Conservation (phyloP, 805 yeast species). For the Zygosaccharomyces bisporus region DNA sequence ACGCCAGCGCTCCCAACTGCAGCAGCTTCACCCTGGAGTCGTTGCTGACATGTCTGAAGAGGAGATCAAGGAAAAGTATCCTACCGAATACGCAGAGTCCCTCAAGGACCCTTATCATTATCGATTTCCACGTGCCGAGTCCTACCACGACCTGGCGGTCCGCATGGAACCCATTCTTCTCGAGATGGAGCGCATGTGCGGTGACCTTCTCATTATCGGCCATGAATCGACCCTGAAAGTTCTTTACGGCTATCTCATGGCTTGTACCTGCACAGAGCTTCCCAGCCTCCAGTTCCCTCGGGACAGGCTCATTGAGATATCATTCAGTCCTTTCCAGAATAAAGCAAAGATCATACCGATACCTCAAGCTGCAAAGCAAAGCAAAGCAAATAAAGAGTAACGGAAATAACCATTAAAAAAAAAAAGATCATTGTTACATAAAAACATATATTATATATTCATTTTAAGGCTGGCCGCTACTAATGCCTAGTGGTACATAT, state of each 20-base stretch:
- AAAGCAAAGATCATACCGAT: constrained; percentile 52
- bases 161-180: constrained; percentile 88
- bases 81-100: constrained; percentile 66
- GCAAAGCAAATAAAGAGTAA: too few species aligned
- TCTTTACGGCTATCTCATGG: constrained; percentile 92
- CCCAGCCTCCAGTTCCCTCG: constrained; percentile 76
- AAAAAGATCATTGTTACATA: neutral
- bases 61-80: constrained; percentile 57
- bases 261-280: constrained; percentile 80
- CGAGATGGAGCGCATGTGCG: constrained; percentile 89
- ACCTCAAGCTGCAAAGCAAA: neutral
- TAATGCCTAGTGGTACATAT: neutral
- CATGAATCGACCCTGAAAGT: constrained; percentile 89
- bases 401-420: neutral
- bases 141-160: constrained; percentile 93
- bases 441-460: neutral
- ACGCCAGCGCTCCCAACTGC: constrained; percentile 74
- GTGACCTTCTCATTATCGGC: constrained; percentile 84
- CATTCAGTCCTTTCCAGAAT: constrained; percentile 82
- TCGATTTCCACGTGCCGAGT: constrained; percentile 87
- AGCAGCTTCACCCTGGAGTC: constrained; percentile 86
- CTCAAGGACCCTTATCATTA: constrained; percentile 84
- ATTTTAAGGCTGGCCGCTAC: neutral
- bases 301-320: constrained; percentile 79
- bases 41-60: constrained; percentile 64